A percentile compares a stretch with the other conserved stretches of the same genome.
phyloP scores from a whole-genome alignment of 768 basidiomycete species.

The Amyloporia xantha region DNA sequence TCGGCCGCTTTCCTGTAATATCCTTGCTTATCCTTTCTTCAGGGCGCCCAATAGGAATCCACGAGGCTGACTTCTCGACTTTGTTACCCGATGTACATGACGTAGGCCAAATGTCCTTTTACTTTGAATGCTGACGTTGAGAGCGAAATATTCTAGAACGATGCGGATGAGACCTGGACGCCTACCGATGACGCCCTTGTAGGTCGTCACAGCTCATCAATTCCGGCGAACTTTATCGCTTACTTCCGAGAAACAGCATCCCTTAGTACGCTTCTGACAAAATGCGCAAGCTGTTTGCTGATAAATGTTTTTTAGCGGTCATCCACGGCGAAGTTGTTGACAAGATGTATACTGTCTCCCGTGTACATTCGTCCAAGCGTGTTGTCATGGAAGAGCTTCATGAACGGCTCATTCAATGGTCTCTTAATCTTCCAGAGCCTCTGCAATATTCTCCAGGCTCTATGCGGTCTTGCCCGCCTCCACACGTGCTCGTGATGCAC shows the following conservation, averaged over 20 bases:
- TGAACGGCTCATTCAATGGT: conserved; percentile 68
- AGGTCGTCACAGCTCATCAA: conserved; percentile 33
- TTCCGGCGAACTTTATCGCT: conserved; percentile 39
- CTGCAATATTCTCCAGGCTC: conserved; percentile 48
- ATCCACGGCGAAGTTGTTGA: conserved; percentile 63
- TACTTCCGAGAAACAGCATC: conserved; percentile 49
- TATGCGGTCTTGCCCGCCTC: conserved; percentile 49
- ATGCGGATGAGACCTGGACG: conserved; percentile 49
- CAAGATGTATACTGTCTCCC: conserved; percentile 65
- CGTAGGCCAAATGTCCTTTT: conserved; percentile 35
- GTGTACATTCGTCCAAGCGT: conserved; percentile 38
- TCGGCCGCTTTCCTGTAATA: background rate
- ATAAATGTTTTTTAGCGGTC: conserved; percentile 38
- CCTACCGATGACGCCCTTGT: conserved; percentile 31
- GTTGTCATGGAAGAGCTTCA: conserved; percentile 43
- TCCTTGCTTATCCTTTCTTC: conserved; percentile 6
- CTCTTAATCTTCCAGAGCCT: conserved; percentile 55
- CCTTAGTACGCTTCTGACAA: conserved; percentile 44
- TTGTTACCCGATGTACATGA: conserved; percentile 49
- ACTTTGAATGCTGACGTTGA: no score
- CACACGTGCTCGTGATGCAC: conserved; percentile 63
- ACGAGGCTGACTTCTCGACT: conserved; percentile 65
- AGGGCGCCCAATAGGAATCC: conserved; percentile 65
- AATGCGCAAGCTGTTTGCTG: no score
- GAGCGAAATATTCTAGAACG: conserved; percentile 47